Base-by-base conservation (phyloP, 768 basidiomycete species). In the Tubosaeta sp. region DNA sequence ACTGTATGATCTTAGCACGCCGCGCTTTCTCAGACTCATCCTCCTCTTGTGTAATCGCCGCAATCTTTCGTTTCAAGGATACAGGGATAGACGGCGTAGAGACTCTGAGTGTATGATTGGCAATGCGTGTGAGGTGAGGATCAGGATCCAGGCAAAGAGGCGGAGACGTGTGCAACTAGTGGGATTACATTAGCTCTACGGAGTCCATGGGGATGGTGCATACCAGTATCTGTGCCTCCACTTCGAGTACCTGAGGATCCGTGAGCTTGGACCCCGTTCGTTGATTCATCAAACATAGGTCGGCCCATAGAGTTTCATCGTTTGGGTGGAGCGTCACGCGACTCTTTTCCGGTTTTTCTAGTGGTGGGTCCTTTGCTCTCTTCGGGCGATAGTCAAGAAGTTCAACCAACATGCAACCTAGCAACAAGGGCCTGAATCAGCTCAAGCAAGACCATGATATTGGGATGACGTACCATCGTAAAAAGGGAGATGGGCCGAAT, bases 351-450 rank as follows among this genome's bases (percentile, higher is more conserved):
- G 84, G 81, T 55, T 75, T 78, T 59, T 79, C 81, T 13, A 78
- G 75, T 0, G 73, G 62, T n/a, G 78, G 72, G 30, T 88, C 84
- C 50, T 78, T 82, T 48, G 63, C 66, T 61, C 71, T 76, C 48
- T 78, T 75, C 7, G 83, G 81, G 10, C 88, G 77, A 60, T 87
- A 87, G 62, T 93, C 89, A 31, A 86, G 72, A 22, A 92, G 76
- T 63, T 93, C 90, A 2, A 91, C 90, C 52, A 93, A 77, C 79
- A 93, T 82, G 59, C 88, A 90, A 32, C 90, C 90, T 93, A 46
- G 6, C 24, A 31, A 39, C 48, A 46, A 46, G 36, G 34, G 46
- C 34, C 22, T 35, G 25, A 52, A 38, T 52, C 45, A 24, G 43
- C 16, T 40, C n/a, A 14, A 35, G 31, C n/a, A 46, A 21, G 24